phyloP scores from a whole-genome alignment of 495 filamentous ascomycete species.

The Cenococcum geophilum region DNA sequence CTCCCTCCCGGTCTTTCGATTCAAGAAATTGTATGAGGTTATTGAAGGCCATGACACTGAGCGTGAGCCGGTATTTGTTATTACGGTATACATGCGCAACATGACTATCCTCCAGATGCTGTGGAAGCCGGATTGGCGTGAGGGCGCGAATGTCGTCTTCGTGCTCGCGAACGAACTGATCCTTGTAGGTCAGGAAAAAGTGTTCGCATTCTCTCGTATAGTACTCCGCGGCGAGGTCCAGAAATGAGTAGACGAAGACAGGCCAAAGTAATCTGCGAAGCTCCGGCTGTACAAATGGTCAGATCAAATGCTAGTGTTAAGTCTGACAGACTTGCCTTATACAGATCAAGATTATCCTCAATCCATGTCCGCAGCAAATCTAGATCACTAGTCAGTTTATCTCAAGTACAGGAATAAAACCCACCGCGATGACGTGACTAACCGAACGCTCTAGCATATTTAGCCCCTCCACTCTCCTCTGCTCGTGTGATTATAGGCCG shows the following conservation, averaged over 20 bases:
- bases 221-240: slow-evolving; percentile 71
- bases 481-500: slow-evolving; percentile 53
- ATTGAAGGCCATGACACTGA: slow-evolving; percentile 71
- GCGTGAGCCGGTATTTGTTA: slow-evolving; percentile 79
- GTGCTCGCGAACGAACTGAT: slow-evolving; percentile 67
- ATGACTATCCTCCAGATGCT: slow-evolving; percentile 66
- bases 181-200: slow-evolving; percentile 62
- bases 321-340: slow-evolving; percentile 57
- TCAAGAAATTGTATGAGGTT: slow-evolving; percentile 85
- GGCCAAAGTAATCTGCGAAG: slow-evolving; percentile 82
- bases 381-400: slow-evolving; percentile 32
- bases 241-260: slow-evolving; percentile 84
- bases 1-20: slow-evolving; percentile 70
- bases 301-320: not conserved
- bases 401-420: not conserved
- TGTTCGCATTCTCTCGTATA: slow-evolving; percentile 61
- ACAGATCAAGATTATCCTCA: slow-evolving; percentile 82
- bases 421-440: slow-evolving; percentile 23
- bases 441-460: slow-evolving; percentile 69
- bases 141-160: slow-evolving; percentile 68
- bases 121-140: slow-evolving; percentile 60
- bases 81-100: slow-evolving; percentile 68
- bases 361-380: slow-evolving; percentile 71
- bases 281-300: slow-evolving; percentile 61
- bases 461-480: slow-evolving; percentile 66